Conservation (phyloP, 1,139 yeast genomes). For the Lodderomyces metapsilosis region DNA sequence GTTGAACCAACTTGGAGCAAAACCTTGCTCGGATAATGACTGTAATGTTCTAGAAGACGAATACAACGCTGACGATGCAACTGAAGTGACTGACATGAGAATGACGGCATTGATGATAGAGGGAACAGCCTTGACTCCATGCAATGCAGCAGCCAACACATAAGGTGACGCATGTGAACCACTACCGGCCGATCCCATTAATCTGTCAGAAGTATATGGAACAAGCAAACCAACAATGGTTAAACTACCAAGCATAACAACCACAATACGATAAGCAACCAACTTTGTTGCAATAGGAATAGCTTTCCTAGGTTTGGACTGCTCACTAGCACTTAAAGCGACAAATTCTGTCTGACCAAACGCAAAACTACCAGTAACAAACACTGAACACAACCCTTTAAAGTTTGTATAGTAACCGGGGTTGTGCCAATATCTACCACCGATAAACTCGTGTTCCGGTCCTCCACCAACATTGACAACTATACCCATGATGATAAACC, state of each 20-base stretch:
- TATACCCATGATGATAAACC: conserved; percentile 41
- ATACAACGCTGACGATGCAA: conserved; percentile 45
- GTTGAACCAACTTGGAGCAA: conserved; percentile 42
- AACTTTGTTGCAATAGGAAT: conserved; percentile 44
- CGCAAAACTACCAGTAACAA: conserved; percentile 39
- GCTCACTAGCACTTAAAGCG: conserved; percentile 43
- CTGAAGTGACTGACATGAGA: conserved; percentile 45
- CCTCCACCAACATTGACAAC: conserved; percentile 43
- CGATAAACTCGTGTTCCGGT: conserved; percentile 35
- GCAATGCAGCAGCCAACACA: conserved; percentile 43
- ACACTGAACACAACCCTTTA: conserved; percentile 41
- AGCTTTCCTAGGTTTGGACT: conserved; percentile 38
- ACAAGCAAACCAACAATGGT: conserved; percentile 43
- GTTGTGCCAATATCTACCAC: conserved; percentile 47
- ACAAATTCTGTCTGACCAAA: conserved; percentile 44
- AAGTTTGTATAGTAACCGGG: conserved; percentile 40
- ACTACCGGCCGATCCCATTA: conserved; percentile 38
- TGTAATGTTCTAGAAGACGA: conserved; percentile 45
- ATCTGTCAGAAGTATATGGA: conserved; percentile 36
- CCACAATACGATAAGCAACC: conserved; percentile 36
- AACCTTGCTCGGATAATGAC: conserved; percentile 43
- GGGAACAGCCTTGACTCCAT: conserved; percentile 39
- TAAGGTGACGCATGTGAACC: conserved; percentile 44
- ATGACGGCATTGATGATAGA: conserved; percentile 45
- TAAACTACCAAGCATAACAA: conserved; percentile 43